phyloP scores from a whole-genome alignment of 306 rosid species.

The Albizia julibrissin region DNA sequence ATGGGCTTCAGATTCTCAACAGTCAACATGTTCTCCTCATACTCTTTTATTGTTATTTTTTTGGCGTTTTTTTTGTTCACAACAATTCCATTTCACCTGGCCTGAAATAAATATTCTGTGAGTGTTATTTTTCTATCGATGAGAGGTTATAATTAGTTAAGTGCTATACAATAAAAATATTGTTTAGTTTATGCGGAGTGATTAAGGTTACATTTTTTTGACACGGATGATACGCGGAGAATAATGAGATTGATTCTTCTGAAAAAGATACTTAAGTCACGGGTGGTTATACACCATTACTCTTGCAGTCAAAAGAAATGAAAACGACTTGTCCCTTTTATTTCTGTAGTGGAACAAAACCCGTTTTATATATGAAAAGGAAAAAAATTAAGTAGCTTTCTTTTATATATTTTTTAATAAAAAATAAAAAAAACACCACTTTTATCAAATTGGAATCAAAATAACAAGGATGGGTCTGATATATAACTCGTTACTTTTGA shows the following conservation, averaged over 20 bases:
- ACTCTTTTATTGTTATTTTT: background rate
- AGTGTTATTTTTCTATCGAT: background rate
- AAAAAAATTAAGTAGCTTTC: background rate
- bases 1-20: background rate
- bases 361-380: background rate
- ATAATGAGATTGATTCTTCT: background rate
- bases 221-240: conserved; percentile 2
- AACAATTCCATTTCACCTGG: background rate
- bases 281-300: background rate
- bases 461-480: too few relatives aligned
- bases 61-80: background rate
- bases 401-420: too few relatives aligned
- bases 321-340: background rate
- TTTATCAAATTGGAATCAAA: background rate
- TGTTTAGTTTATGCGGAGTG: background rate
- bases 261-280: background rate
- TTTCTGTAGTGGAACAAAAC: conserved; percentile 32
- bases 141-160: background rate
- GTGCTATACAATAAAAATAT: background rate
- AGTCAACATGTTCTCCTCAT: background rate
- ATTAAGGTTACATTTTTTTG: background rate
- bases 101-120: background rate
- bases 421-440: background rate
- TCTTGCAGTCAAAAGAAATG: background rate
- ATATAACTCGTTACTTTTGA: too few relatives aligned